A percentile compares a stretch with the other conserved stretches of the same genome.
phyloP scores from a whole-genome alignment of 2,329 filamentous ascomycete genomes.

The Scedosporium boydii region DNA sequence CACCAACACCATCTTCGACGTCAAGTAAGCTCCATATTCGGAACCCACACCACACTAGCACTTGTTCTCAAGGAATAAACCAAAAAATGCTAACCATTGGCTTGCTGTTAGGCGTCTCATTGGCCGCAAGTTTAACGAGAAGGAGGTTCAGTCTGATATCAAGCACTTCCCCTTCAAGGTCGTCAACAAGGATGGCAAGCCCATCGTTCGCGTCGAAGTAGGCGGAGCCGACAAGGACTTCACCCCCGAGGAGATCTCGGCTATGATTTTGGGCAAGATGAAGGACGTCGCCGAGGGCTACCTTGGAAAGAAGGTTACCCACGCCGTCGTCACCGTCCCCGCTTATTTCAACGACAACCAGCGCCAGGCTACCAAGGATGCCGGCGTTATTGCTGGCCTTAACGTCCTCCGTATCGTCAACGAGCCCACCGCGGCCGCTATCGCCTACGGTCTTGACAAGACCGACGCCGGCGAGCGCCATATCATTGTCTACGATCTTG shows the following conservation, averaged over 20 bases:
- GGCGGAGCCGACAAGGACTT: conserved; percentile 57
- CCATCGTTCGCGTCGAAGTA: conserved; percentile 68
- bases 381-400: conserved; percentile 81
- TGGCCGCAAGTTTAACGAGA: conserved; percentile 73
- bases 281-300: conserved; percentile 74
- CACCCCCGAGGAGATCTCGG: conserved; percentile 71
- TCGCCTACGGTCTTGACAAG: conserved; percentile 91
- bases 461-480: conserved; percentile 69
- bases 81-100: conserved; percentile 12
- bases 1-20: conserved; percentile 64
- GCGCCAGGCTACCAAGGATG: conserved; percentile 93
- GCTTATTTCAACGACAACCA: conserved; percentile 99
- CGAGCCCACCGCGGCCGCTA: conserved; percentile 90
- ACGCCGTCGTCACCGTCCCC: conserved; percentile 87
- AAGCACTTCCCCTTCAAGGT: conserved; percentile 99
- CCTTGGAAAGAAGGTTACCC: conserved; percentile 72
- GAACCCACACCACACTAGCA: neutral
- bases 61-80: neutral
- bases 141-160: conserved; percentile 82
- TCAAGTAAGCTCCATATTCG: conserved; percentile 58
- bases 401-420: conserved; percentile 96
- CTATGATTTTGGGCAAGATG: conserved; percentile 79
- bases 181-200: conserved; percentile 81
- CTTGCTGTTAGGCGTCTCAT: conserved; percentile 58
- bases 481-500: conserved; percentile 88